Percentiles rank a stretch among this genome's conserved stretches.
Evolutionary conservation across 140 eudicot genomes (phyloP).

Genomic region (Erigeron philadelphicus): DNA sequence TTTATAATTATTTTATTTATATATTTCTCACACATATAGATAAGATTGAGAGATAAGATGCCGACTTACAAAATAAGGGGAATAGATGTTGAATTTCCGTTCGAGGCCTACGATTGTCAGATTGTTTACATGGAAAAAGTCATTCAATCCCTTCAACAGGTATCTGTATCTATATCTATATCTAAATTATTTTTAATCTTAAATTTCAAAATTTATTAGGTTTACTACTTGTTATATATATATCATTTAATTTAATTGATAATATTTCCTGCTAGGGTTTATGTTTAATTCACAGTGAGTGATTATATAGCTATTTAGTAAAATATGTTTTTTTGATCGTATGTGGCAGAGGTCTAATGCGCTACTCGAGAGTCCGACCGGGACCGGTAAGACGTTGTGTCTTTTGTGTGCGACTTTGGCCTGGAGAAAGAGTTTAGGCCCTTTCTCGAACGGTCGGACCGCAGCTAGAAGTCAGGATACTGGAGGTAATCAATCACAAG

Average conservation of each 20-base stretch:
- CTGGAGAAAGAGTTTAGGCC: conserved; percentile 91
- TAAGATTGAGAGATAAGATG: conserved; percentile 34
- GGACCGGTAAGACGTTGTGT: conserved; percentile 97
- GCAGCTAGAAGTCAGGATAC: conserved; percentile 33
- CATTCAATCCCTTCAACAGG: conserved; percentile 77
- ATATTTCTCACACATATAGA: not conserved
- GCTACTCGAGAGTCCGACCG: conserved; percentile 88
- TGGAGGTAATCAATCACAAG: conserved; percentile 36
- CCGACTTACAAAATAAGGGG: conserved; percentile 88
- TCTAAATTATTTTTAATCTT: not conserved
- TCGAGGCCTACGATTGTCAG: conserved; percentile 93
- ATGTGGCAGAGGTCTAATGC: conserved; percentile 67
- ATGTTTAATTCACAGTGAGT: no score
- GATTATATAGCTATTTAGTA: not conserved
- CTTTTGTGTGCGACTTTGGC: conserved; percentile 96
- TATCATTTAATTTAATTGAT: no score
- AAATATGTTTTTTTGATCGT: conserved; percentile 10
- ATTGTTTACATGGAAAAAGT: conserved; percentile 94
- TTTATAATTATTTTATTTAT: not conserved
- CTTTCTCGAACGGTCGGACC: conserved; percentile 49
- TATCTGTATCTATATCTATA: conserved; percentile 21
- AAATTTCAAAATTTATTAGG: no score
- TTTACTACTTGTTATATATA: no score
- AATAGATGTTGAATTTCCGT: conserved; percentile 82
- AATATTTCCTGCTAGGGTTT: no score